phyloP scores from a whole-genome alignment of 2,329 filamentous ascomycete genomes.

The Alternaria viburni region DNA sequence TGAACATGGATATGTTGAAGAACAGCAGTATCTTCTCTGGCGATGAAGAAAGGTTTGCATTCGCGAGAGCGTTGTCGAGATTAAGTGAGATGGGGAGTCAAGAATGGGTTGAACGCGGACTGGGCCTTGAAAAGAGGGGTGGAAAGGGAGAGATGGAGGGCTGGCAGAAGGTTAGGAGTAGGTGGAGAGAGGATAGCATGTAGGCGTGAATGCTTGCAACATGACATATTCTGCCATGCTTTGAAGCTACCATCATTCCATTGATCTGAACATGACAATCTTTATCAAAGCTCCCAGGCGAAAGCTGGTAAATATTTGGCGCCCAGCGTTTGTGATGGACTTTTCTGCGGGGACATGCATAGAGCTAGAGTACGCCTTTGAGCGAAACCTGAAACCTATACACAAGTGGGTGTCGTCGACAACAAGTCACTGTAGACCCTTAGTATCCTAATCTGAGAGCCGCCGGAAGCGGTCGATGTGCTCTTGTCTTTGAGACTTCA shows the following conservation, averaged over 20 bases:
- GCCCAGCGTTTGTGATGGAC: neutral
- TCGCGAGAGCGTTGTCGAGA: conserved; percentile 84
- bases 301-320: neutral
- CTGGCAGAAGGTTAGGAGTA: conserved; percentile 69
- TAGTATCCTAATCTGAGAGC: neutral
- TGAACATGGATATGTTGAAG: conserved; percentile 85
- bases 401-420: neutral
- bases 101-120: conserved; percentile 88
- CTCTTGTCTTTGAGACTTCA: neutral
- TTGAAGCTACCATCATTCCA: neutral
- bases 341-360: neutral
- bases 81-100: conserved; percentile 91
- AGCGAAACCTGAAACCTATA: neutral
- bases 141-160: conserved; percentile 70
- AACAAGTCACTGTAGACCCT: neutral
- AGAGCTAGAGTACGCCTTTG: neutral
- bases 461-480: neutral
- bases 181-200: conserved; percentile 63
- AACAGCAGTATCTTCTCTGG: conserved; percentile 86
- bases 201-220: conserved; percentile 4
- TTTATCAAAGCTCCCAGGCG: neutral
- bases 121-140: conserved; percentile 67
- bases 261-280: neutral
- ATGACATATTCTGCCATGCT: neutral
- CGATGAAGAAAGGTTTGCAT: conserved; percentile 96